These are phyloP conservation scores for Malassezia japonica DNA, from an alignment of 1,284 basidiomycete genomes.

Conservation along the genomic window DNA sequence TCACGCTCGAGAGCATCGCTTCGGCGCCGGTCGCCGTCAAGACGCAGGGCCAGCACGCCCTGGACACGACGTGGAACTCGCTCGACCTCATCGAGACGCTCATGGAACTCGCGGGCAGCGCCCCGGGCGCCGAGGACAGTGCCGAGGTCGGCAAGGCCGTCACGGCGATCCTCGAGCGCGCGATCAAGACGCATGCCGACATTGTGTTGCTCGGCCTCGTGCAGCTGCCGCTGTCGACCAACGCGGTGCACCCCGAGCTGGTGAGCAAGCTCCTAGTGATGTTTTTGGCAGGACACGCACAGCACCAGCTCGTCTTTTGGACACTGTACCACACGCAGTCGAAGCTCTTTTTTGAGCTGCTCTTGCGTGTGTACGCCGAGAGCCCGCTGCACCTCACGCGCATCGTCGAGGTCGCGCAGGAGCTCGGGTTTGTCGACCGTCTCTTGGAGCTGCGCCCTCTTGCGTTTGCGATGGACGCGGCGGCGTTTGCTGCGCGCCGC, in stretches of 20 bases:
- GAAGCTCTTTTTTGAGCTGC: conserved; percentile 70
- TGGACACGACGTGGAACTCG: conserved; percentile 86
- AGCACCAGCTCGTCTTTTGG: conserved; percentile 92
- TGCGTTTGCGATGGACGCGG: conserved; percentile 70
- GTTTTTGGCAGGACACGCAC: conserved; percentile 85
- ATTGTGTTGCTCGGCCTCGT: conserved; percentile 85
- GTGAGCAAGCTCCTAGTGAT: conserved; percentile 73
- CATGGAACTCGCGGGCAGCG: conserved; percentile 80
- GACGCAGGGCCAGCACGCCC: conserved; percentile 59
- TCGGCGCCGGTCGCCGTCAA: conserved; percentile 63
- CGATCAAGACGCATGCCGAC: conserved; percentile 67
- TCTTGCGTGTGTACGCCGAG: conserved; percentile 83
- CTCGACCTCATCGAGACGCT: conserved; percentile 78
- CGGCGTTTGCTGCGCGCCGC: conserved; percentile 78
- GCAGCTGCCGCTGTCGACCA: conserved; percentile 77
- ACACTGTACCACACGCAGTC: conserved; percentile 84
- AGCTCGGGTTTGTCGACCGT: conserved; percentile 81
- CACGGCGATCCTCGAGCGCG: conserved; percentile 42
- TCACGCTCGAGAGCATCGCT: conserved; percentile 26
- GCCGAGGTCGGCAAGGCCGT: conserved; percentile 26
- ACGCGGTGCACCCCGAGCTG: conserved; percentile 73
- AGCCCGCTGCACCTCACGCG: conserved; percentile 85
- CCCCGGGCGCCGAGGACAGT: conserved; percentile 51
- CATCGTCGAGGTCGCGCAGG: conserved; percentile 88
- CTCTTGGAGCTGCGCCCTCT: conserved; percentile 78